These are phyloP conservation scores for Penicillium sp. DNA, from an alignment of 2,329 filamentous ascomycete species.

Conservation along the genomic window DNA sequence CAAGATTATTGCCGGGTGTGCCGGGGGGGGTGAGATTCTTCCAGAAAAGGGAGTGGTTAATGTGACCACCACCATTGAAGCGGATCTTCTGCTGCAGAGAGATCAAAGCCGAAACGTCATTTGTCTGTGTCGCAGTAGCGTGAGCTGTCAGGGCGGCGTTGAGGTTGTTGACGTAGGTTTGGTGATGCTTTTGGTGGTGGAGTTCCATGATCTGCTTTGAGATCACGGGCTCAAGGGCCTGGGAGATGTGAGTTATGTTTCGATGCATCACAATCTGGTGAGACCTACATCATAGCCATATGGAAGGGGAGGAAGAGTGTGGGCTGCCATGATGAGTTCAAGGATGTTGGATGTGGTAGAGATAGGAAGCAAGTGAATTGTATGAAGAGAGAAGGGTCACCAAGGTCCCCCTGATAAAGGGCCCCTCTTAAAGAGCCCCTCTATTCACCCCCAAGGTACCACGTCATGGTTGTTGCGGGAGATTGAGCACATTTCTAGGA, in stretches of 20 bases:
- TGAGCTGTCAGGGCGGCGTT: conserved; percentile 74
- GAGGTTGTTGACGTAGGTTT: conserved; percentile 86
- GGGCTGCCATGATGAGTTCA: conserved; percentile 39
- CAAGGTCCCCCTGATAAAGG: conserved; percentile 17
- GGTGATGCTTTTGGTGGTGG: conserved; percentile 90
- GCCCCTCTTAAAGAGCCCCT: conserved; percentile 4
- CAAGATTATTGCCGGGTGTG: conserved; percentile 58
- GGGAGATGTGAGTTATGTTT: conserved; percentile 52
- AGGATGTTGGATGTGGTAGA: not conserved
- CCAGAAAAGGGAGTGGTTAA: conserved; percentile 95
- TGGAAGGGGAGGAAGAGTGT: conserved; percentile 65
- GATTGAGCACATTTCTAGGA: conserved; percentile 21
- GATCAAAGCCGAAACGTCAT: conserved; percentile 65
- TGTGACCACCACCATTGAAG: conserved; percentile 89
- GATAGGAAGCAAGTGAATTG: not conserved
- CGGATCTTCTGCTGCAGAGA: conserved; percentile 70
- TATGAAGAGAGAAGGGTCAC: not conserved
- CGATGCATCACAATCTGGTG: not conserved
- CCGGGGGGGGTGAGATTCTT: conserved; percentile 69
- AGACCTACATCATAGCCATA: conserved; percentile 70
- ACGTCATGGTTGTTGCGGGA: conserved; percentile 4
- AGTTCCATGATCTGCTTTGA: conserved; percentile 92
- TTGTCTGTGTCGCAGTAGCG: conserved; percentile 54
- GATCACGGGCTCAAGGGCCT: conserved; percentile 77
- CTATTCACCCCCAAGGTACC: conserved; percentile 16